Evolutionary conservation across 1,284 basidiomycete genomes (phyloP), one percentile per base, ranked within the genome.

Genomic region (Rhizoctonia solani): DNA sequence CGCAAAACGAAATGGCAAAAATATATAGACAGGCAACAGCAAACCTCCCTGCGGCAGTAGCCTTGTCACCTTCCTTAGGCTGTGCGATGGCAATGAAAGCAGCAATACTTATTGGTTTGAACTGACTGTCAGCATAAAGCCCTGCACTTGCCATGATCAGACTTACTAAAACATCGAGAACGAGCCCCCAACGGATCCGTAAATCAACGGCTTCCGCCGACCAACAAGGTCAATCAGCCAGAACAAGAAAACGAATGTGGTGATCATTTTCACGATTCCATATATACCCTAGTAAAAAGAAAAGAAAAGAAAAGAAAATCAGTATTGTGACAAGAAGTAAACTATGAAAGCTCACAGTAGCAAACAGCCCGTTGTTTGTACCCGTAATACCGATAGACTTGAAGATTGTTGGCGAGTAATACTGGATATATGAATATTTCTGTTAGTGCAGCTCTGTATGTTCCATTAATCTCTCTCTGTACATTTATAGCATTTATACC

Each of bases 341-440:
- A 21, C 2, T 4, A 16, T 39, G 8, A 4, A 49, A 25, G 19
- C 59, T 27, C 42, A 63, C 61, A 27, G 82, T 82, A 0, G 80
- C 80, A 29, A 82, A 74, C 3, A 83, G 74, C 1, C 76, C 72
- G 2, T 79, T 78, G 55, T 69, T 76, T 11, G 75, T 75, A 0
- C 79, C 79, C 3, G 76, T 77, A 16, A 82, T 72, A 23, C 80
- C 81, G 50, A 83, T 78, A 1, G 78, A 79, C 46, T 75, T 75
- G 76, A 81, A 81, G 50, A 77, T 73, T 11, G 76, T 76, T 2
- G 77, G 76, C 70, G 78, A 79, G 71, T 79, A 81, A 70, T 81
- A 81, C 69, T 63, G 25, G 71, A 68, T 19, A 58, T 23, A 37
- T 32, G 16, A 11, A 74, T 56, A 25, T n/a, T n/a, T n/a, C n/a